Evolutionary conservation across 345 rosid species (phyloP), one percentile per base, ranked within the genome.

Genomic region (Citrus trifoliata): DNA sequence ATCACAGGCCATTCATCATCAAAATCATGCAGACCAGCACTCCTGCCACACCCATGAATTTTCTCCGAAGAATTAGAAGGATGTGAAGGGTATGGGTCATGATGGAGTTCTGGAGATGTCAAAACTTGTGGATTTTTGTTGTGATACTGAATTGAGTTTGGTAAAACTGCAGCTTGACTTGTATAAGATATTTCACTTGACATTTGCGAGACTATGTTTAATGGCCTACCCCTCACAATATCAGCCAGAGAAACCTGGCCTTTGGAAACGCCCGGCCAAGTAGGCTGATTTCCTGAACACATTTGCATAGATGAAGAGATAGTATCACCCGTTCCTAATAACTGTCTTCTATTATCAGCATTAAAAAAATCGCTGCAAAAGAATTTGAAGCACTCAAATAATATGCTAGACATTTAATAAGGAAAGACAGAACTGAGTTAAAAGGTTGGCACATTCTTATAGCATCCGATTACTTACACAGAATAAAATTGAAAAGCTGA

Each of bases 241-340:
- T 85, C 88, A 77, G 84, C 90, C 87, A 85, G 79, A 48, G 90
- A 78, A 66, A 80, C 72, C 71, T 83, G 83, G 28, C 83, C 85
- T 35, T 76, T 27, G 65, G 84, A 16, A 71, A 80, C 77, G 53
- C 82, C 82, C 2, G 63, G 10, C 86, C 82, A 74, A 19, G 78
- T 28, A 70, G 86, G 27, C 68, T 86, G 86, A 65, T 76, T 56
- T 59, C 67, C 78, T 19, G 38, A 9, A 28, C 81, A 69, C 18
- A 38, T 30, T 68, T 78, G 86, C n/a, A 70, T 64, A 64, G 79
- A 78, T 71, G 85, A 78, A 63, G 76, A 75, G 35, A 66, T 28
- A 42, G 42, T 42, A 78, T 71, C 81, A 46, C 80, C 79, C 56
- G 79, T 72, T 77, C 82, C 82, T 68, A 68, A 32, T 68, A 78